Base-by-base conservation (phyloP, 2,329 filamentous ascomycete genomes). In the Cercospora sp. region DNA sequence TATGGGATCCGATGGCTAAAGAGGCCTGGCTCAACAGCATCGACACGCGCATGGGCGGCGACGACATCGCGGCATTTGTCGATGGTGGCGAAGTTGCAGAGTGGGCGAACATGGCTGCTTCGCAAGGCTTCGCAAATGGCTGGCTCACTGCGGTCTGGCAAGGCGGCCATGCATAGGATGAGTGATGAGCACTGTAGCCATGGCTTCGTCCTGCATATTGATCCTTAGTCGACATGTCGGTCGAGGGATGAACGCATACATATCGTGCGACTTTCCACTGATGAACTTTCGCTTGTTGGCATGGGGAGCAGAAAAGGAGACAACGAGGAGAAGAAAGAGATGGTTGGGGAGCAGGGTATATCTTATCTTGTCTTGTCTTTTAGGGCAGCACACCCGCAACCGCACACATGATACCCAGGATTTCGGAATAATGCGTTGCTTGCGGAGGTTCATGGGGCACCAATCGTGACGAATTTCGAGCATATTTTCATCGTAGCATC, bases 61-160 rank as follows among this genome's bases (percentile, higher is more conserved):
- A 81, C 64, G 80, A 81, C 66, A 71, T 81, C 13, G 79, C 79
- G 8, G 79, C 79, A 5, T 81, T 81, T 67, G 78, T 79, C 12
- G 79, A 79, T 49, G 80, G 79, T 7, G 78, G 74, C 21, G 77
- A 78, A 53, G 75, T 78, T 66, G 71, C 74, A 13, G 75, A 79
- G 24, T 80, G 75, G 74, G 74, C 74, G 62, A 70, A 66, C n/a
- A 68, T 72, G 73, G 72, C 71, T 43, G 72, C 70, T 12, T 68
- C 66, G 13, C 65, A 70, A 34, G 69, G 69, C 53, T 73, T 70
- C 28, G 69, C 66, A 12, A 72, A 70, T 45, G 74, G 76, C 8
- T 78, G 76, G 76, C 67, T 78, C 55, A 75, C 74, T 40, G 71
- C 74, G 45, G 60, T 62, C 26, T 62, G 60, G 60, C 70, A 70